Base-by-base conservation (phyloP, 2,329 filamentous ascomycete species). In the Fusarium guadeloupense region DNA sequence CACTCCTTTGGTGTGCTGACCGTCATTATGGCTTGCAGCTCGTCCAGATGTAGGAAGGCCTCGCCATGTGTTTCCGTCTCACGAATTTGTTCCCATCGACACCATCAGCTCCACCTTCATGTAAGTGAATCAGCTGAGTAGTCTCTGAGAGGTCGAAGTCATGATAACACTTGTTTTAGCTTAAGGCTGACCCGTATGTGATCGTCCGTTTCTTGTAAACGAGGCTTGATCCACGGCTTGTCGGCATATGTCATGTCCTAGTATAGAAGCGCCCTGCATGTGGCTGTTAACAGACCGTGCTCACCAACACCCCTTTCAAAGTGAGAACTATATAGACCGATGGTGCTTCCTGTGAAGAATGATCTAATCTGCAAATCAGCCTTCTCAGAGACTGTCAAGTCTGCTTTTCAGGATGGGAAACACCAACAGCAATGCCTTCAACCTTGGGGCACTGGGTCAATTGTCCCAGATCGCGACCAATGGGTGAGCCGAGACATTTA, bases 391-490 rank as follows among this genome's bases (percentile, higher is more conserved):
- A 35, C 35, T 38, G 41, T 45, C 14, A 35, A 19, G 25, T 33
- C 39, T 20, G 25, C 31, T 47, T 28, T 39, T 43, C 52, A 60
- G n/a, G 14, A 69, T 69, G 67, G 67, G 65, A 5, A 67, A 67
- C 26, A 50, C 37, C 20, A 43, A 59, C 17, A 68, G 67, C 31
- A 48, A 38, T 21, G 39, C 45, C 23, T 69, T 60, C 45, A 43
- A 65, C 34, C 35, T 48, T 9, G 62, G 54, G 21, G 41, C 49
- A 14, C 39, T 70, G 13, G 62, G 62, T 10, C 51, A 58, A 25
- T 42, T 67, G 43, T 46, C 47, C 25, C 68, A 70, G 54, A 25
- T 39, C 13, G 47, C 55, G 20, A 70, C 68, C 21, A 70, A 70
- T 44, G 68, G 68, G 68, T 70, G 52, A n/a, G 30, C 13, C 8